Evolutionary conservation across 2,329 filamentous ascomycete species (phyloP).

Genomic region (Calonectria honghensis): DNA sequence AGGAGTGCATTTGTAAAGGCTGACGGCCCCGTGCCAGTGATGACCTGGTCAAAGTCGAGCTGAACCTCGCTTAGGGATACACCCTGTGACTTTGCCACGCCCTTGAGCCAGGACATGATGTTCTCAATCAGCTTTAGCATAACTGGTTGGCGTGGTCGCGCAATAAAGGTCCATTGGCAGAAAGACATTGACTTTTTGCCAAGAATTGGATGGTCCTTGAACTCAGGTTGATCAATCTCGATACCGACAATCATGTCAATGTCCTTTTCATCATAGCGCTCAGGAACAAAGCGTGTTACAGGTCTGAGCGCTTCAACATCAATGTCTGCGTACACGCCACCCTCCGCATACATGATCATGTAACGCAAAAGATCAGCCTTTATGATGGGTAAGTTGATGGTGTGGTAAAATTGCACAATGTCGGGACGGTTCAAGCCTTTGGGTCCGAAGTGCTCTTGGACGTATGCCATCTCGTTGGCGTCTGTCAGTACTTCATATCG

Average conservation of each 20-base stretch:
- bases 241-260: constrained; percentile 82
- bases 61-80: constrained; percentile 76
- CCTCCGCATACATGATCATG: constrained; percentile 83
- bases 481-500: constrained; percentile 83
- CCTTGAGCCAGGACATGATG: constrained; percentile 80
- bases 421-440: constrained; percentile 80
- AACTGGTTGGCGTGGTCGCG: constrained; percentile 79
- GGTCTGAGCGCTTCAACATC: constrained; percentile 61
- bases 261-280: constrained; percentile 77
- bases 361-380: constrained; percentile 82
- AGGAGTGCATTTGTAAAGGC: constrained; percentile 81
- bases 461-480: constrained; percentile 79
- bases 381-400: constrained; percentile 77
- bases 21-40: constrained; percentile 82
- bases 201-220: constrained; percentile 77
- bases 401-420: constrained; percentile 77
- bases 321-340: constrained; percentile 81
- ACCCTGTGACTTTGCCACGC: constrained; percentile 74
- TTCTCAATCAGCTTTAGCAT: constrained; percentile 82
- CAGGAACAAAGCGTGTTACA: constrained; percentile 62
- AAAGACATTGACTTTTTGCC: constrained; percentile 82
- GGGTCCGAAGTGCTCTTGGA: constrained; percentile 80
- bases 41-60: constrained; percentile 83
- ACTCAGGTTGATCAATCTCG: constrained; percentile 82
- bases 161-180: constrained; percentile 85